Evolutionary conservation across 2,329 filamentous ascomycete genomes (phyloP).

Genomic region (Pestalotiopsis sp.): DNA sequence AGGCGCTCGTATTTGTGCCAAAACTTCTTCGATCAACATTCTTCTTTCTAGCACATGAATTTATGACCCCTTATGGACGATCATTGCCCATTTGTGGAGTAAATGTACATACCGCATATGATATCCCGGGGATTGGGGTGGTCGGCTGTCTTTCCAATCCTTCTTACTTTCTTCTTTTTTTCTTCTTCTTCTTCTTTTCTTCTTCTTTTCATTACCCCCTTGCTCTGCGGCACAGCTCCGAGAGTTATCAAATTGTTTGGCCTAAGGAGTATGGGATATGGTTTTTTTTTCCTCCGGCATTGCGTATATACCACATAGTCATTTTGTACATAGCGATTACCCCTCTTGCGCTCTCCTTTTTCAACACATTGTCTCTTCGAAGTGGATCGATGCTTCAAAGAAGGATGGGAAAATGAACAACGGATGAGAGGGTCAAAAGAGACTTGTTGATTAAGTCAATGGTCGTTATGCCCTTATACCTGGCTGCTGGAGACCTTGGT

Average conservation of each 20-base stretch:
- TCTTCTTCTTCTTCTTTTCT: background rate
- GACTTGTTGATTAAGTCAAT: background rate
- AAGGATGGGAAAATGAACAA: background rate
- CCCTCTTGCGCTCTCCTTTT: background rate
- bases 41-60: constrained; percentile 8
- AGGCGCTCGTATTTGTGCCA: background rate
- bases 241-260: background rate
- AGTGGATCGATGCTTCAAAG: background rate
- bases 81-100: background rate
- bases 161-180: background rate
- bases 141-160: background rate
- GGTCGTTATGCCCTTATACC: background rate
- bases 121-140: constrained; percentile 7
- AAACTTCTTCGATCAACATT: background rate
- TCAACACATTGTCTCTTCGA: background rate
- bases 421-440: background rate
- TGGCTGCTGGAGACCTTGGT: background rate
- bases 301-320: constrained; percentile 7
- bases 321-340: constrained; percentile 5
- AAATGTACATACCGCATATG: constrained; percentile 12
- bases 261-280: background rate
- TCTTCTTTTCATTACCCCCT: background rate
- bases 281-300: background rate
- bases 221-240: background rate
- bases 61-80: background rate